A percentile compares a stretch with the other conserved stretches of the same genome.
Evolutionary conservation across 1,284 basidiomycete genomes (phyloP).

Genomic region (Irpex lacteus): DNA sequence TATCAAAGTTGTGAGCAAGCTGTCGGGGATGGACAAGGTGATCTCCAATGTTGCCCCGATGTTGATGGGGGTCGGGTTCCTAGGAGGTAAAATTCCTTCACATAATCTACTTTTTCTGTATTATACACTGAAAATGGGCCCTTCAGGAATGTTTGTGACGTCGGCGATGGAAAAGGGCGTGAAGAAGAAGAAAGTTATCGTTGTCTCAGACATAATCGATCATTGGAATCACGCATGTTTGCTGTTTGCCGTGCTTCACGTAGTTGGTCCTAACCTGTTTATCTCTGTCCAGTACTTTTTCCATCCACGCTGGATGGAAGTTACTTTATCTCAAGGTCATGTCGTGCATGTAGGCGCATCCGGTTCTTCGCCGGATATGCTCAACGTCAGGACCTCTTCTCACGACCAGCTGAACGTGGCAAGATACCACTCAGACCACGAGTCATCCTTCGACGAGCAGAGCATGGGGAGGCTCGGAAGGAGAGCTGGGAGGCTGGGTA

Average conservation of each 20-base stretch:
- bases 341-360: constrained; percentile 23
- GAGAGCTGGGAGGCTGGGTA: no score
- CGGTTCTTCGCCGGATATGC: not conserved
- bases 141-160: not conserved
- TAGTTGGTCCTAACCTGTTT: not conserved
- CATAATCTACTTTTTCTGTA: no score
- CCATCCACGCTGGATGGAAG: constrained; percentile 32
- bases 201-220: not conserved
- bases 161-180: not conserved
- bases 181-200: not conserved
- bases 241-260: not conserved
- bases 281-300: constrained; percentile 32
- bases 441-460: no score
- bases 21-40: not conserved
- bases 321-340: constrained; percentile 33
- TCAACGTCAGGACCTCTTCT: not conserved
- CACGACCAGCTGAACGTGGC: no score
- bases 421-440: no score
- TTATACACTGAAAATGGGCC: no score
- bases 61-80: not conserved
- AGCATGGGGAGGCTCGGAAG: no score
- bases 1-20: constrained; percentile 11
- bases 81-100: not conserved
- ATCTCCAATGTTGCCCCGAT: not conserved
- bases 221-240: not conserved